Evolutionary conservation across 176 grass and related monocot species (phyloP).

Genomic region (Elymus sibiricus): DNA sequence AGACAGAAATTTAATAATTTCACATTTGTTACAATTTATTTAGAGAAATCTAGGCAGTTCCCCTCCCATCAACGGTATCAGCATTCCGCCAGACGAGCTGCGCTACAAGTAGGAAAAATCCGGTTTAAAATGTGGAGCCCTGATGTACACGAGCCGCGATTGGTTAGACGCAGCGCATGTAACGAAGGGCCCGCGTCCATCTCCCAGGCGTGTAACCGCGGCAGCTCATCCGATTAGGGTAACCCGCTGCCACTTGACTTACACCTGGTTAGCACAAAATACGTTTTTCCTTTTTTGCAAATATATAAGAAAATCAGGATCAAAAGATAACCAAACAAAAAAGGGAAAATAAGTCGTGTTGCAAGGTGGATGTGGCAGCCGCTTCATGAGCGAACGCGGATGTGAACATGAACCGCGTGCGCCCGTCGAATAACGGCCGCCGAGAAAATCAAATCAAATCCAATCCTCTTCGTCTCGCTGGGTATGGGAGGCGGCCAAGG

Average conservation of each 20-base stretch:
- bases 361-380: constrained; percentile 22
- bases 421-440: constrained; percentile 8
- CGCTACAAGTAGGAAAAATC: no score
- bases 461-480: constrained; percentile 34
- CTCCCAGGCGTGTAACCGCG: constrained; percentile 68
- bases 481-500: constrained; percentile 54
- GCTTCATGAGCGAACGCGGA: neutral
- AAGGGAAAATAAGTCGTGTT: no score
- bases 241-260: constrained; percentile 55
- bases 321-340: neutral
- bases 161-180: neutral
- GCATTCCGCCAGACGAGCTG: no score
- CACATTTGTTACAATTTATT: no score
- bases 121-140: constrained; percentile 12
- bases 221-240: constrained; percentile 37
- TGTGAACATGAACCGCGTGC: neutral
- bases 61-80: no score
- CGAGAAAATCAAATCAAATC: neutral
- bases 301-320: neutral
- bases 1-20: no score
- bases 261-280: constrained; percentile 25
- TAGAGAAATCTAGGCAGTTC: no score
- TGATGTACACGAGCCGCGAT: constrained; percentile 36
- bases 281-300: neutral
- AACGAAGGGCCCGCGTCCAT: constrained; percentile 39